These are phyloP conservation scores for Protea cynaroides DNA, from an alignment of 164 flowering plant genomes.

Conservation along the genomic window DNA sequence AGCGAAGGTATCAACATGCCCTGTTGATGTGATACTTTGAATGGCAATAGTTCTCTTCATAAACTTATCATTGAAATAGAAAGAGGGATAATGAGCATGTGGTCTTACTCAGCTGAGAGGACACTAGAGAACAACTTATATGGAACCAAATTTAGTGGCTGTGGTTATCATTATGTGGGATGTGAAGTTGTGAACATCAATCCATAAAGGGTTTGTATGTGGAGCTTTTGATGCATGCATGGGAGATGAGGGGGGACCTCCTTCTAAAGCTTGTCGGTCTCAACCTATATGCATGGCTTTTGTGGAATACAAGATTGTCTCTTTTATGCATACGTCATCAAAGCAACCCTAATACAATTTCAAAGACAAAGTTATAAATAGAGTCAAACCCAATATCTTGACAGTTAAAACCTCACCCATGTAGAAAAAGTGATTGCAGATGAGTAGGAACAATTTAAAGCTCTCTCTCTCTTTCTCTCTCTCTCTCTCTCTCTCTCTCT, in stretches of 20 bases:
- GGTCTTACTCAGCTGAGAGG: background rate
- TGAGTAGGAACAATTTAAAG: constrained; percentile 31
- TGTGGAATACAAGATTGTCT: constrained; percentile 67
- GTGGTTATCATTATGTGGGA: constrained; percentile 22
- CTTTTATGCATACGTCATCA: constrained; percentile 24
- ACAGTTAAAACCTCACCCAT: constrained; percentile 12
- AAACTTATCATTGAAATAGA: too few relatives aligned
- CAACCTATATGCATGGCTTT: constrained; percentile 37
- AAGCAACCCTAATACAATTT: constrained; percentile 15
- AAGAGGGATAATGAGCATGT: background rate
- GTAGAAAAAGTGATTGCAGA: constrained; percentile 11
- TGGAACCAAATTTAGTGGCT: constrained; percentile 15
- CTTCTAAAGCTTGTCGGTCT: constrained; percentile 27
- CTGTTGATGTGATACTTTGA: too few relatives aligned
- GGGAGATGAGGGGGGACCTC: constrained; percentile 24
- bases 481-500: constrained; percentile 13
- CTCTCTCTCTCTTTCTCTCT: constrained; percentile 16
- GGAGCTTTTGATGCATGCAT: constrained; percentile 29
- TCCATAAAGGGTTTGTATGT: constrained; percentile 19
- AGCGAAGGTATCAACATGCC: too few relatives aligned
- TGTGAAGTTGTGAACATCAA: constrained; percentile 23
- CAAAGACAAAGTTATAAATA: constrained; percentile 14
- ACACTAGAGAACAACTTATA: background rate
- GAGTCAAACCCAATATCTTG: constrained; percentile 27
- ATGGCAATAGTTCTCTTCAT: too few relatives aligned